A percentile compares a stretch with the other conserved stretches of the same genome.
Evolutionary conservation across 2,329 filamentous ascomycete species (phyloP).

Genomic region (Westerdykella sp.): DNA sequence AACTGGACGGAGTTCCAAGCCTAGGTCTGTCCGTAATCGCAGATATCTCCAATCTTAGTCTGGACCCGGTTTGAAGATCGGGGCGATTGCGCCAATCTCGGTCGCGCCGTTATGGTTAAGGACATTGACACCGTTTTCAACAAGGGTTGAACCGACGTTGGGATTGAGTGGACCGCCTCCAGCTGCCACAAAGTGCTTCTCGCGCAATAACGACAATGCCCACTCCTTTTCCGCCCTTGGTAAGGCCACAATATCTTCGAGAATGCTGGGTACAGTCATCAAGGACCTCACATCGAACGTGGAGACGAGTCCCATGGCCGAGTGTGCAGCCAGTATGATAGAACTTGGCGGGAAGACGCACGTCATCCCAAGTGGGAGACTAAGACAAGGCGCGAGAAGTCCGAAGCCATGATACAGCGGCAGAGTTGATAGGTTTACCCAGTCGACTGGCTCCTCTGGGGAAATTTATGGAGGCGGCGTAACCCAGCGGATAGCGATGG

Average conservation of each 20-base stretch:
- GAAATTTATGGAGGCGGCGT: slow-evolving; percentile 2
- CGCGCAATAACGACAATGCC: background rate
- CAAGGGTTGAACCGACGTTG: slow-evolving; percentile 17
- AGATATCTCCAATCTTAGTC: slow-evolving; percentile 32
- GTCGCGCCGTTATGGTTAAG: slow-evolving; percentile 36
- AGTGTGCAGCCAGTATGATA: slow-evolving; percentile 11
- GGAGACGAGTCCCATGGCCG: no score
- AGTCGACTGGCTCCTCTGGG: background rate
- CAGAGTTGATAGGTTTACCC: slow-evolving; percentile 29
- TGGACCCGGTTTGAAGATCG: slow-evolving; percentile 24
- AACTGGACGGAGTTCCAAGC: slow-evolving; percentile 14
- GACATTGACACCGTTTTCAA: slow-evolving; percentile 18
- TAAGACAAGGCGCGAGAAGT: slow-evolving; percentile 27
- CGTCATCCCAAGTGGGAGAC: slow-evolving; percentile 24
- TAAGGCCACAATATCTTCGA: slow-evolving; percentile 27
- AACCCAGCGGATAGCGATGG: slow-evolving; percentile 32
- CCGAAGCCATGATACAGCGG: slow-evolving; percentile 35
- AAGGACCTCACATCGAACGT: slow-evolving; percentile 10
- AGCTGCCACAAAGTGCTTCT: slow-evolving; percentile 27
- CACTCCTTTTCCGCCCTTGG: slow-evolving; percentile 2
- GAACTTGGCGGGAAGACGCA: slow-evolving; percentile 22
- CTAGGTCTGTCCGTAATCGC: slow-evolving; percentile 28
- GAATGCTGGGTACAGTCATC: slow-evolving; percentile 34
- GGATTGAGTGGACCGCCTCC: slow-evolving; percentile 30
- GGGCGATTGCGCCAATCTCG: slow-evolving; percentile 32